Evolutionary conservation across 1,284 basidiomycete species (phyloP).

Genomic region (Gymnopus androsaceus): DNA sequence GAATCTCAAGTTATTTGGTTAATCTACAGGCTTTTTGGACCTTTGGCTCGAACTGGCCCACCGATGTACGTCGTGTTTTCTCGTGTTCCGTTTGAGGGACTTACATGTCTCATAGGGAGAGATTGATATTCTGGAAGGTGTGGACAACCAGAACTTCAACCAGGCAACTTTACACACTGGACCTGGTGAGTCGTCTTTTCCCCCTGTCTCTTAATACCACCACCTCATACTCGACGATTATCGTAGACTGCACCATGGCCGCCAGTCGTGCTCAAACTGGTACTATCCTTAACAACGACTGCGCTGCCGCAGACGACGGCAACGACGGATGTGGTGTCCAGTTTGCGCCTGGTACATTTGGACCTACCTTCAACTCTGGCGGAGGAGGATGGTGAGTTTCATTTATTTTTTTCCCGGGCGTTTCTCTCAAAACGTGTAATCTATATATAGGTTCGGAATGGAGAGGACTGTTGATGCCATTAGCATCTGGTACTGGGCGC

Average conservation of each 20-base stretch:
- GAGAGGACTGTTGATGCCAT: conserved; percentile 46
- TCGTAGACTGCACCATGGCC: conserved; percentile 57
- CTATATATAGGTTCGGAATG: conserved; percentile 40
- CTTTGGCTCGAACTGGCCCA: conserved; percentile 5
- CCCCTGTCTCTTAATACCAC: too few species aligned
- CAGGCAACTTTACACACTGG: conserved; percentile 65
- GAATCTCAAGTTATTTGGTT: background rate
- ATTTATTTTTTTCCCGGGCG: background rate
- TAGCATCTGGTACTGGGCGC: conserved; percentile 55
- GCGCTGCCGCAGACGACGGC: conserved; percentile 53
- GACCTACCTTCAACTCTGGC: conserved; percentile 58
- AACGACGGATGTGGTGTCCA: conserved; percentile 67
- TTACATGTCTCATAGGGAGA: too few species aligned
- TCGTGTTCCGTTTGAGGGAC: too few species aligned
- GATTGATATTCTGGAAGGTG: conserved; percentile 58
- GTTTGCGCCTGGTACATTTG: conserved; percentile 50
- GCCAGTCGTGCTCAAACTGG: conserved; percentile 48
- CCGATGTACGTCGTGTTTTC: too few species aligned
- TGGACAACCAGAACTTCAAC: conserved; percentile 59
- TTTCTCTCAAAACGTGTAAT: background rate
- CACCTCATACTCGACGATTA: conserved; percentile 8
- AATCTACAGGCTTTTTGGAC: background rate
- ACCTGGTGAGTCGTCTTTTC: conserved; percentile 43
- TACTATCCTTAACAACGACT: conserved; percentile 46
- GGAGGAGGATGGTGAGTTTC: conserved; percentile 58